Evolutionary conservation across 1,139 yeast species (phyloP).

Genomic region (Lodderomyces beijingensis): DNA sequence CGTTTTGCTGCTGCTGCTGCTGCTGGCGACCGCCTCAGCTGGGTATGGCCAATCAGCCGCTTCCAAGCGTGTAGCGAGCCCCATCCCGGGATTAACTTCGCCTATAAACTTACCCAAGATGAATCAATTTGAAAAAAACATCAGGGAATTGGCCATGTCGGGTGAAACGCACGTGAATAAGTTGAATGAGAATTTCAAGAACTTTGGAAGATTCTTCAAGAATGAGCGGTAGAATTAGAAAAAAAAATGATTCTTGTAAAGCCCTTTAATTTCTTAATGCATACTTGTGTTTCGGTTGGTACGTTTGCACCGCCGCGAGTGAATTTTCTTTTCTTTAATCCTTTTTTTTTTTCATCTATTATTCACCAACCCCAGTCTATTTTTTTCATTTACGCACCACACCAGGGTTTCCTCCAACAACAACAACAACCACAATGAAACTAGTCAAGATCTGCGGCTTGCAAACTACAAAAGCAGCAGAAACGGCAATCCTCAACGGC

Average conservation of each 20-base stretch:
- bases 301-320: too few species aligned
- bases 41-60: not conserved
- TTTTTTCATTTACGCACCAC: too few species aligned
- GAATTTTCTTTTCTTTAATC: too few species aligned
- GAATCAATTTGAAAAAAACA: conserved; percentile 51
- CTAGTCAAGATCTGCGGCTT: conserved; percentile 82
- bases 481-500: conserved; percentile 60
- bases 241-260: too few species aligned
- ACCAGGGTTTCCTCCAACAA: not conserved
- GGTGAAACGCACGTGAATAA: conserved; percentile 57
- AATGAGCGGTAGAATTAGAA: too few species aligned
- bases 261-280: too few species aligned
- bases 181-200: conserved; percentile 55
- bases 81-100: conserved; percentile 20
- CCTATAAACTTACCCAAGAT: conserved; percentile 35
- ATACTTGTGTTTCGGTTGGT: too few species aligned
- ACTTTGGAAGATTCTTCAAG: conserved; percentile 55
- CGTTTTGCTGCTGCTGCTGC: conserved; percentile 7
- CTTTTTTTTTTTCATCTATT: too few species aligned
- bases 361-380: too few species aligned
- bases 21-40: not conserved
- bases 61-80: not conserved
- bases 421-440: conserved; percentile 1
- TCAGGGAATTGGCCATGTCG: conserved; percentile 48
- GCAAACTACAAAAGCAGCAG: conserved; percentile 63